Conservation (phyloP, 202 grass and related monocot species). For the Carex arenaria region DNA sequence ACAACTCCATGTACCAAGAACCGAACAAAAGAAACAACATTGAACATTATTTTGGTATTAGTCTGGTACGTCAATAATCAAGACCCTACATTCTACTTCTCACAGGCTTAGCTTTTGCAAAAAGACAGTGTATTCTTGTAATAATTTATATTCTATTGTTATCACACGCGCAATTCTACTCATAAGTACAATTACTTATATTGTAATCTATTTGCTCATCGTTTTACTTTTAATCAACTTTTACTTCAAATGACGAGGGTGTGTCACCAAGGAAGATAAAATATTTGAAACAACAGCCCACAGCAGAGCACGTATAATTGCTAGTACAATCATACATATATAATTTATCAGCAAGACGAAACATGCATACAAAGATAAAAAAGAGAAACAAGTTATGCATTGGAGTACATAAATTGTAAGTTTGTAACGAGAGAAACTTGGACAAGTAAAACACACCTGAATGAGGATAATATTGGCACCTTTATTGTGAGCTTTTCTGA, state of each 20-base stretch:
- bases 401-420: background rate
- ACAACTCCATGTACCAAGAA: too few species aligned
- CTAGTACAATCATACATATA: background rate
- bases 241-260: background rate
- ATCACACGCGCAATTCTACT: background rate
- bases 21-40: too few species aligned
- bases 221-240: background rate
- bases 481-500: slow-evolving; percentile 87
- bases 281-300: background rate
- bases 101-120: too few species aligned
- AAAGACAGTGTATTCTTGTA: too few species aligned
- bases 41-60: too few species aligned
- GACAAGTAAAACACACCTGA: slow-evolving; percentile 41
- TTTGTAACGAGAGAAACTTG: background rate
- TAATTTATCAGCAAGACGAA: background rate
- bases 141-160: too few species aligned
- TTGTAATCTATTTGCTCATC: background rate
- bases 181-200: background rate
- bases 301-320: background rate
- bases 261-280: background rate
- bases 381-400: background rate
- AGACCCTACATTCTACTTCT: too few species aligned
- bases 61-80: too few species aligned
- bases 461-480: slow-evolving; percentile 79
- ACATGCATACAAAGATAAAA: background rate